A percentile compares a stretch with the other conserved stretches of the same genome.
Conservation (phyloP, 2,329 filamentous ascomycete species). For the Ceratocystis harringtonii region DNA sequence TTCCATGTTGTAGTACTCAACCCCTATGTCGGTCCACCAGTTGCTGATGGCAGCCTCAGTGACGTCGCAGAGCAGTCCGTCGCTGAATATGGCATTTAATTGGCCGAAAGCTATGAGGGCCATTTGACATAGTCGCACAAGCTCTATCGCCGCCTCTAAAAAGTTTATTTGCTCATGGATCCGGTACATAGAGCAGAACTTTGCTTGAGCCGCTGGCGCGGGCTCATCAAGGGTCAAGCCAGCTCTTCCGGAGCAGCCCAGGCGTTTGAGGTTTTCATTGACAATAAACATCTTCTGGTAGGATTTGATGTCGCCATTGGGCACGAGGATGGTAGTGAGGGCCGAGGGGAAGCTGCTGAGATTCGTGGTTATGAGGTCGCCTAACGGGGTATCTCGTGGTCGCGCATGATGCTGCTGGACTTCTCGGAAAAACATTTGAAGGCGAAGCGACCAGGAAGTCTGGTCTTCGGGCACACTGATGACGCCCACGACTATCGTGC, state of each 20-base stretch:
- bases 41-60: conserved; percentile 81
- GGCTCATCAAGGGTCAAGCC: conserved; percentile 69
- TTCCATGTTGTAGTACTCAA: conserved; percentile 82
- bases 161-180: conserved; percentile 71
- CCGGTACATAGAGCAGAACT: conserved; percentile 82
- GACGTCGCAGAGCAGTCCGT: conserved; percentile 82
- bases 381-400: conserved; percentile 64
- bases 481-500: conserved; percentile 65
- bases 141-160: conserved; percentile 64
- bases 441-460: conserved; percentile 58
- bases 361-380: conserved; percentile 86
- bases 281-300: conserved; percentile 78
- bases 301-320: conserved; percentile 67
- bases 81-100: conserved; percentile 74
- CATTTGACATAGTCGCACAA: conserved; percentile 82
- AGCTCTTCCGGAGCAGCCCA: conserved; percentile 81
- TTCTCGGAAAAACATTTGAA: conserved; percentile 74
- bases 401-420: conserved; percentile 74
- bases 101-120: conserved; percentile 79
- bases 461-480: conserved; percentile 72
- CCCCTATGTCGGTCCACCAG: conserved; percentile 92
- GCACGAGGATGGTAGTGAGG: conserved; percentile 79
- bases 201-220: conserved; percentile 67
- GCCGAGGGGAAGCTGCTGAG: conserved; percentile 82
- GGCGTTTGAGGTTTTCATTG: conserved; percentile 82